Conservation (phyloP, 768 basidiomycete species). For the Udeniomyces megalosporus region DNA sequence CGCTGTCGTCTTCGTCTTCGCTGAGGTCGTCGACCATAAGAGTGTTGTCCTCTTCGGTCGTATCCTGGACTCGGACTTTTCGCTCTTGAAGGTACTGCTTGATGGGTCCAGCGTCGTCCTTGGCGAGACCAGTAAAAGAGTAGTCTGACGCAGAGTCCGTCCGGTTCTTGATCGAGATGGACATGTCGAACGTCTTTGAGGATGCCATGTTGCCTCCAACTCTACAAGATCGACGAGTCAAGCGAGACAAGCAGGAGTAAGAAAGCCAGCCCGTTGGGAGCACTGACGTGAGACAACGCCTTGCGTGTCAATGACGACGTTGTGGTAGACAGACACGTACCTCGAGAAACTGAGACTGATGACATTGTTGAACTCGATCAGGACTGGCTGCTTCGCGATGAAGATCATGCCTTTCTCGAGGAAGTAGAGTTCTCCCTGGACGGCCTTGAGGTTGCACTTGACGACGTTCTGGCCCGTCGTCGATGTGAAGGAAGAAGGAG, state of each 20-base stretch:
- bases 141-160: conserved; percentile 49
- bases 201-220: conserved; percentile 75
- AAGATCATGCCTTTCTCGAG: conserved; percentile 97
- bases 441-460: conserved; percentile 92
- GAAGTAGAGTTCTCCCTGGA: conserved; percentile 92
- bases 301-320: not conserved
- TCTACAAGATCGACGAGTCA: too few relatives aligned
- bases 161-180: conserved; percentile 35
- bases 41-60: conserved; percentile 49
- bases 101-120: conserved; percentile 80
- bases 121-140: conserved; percentile 83
- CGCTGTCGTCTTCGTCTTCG: conserved; percentile 56
- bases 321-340: conserved; percentile 23
- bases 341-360: conserved; percentile 80
- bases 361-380: conserved; percentile 78
- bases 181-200: conserved; percentile 84
- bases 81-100: conserved; percentile 75
- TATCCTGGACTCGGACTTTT: conserved; percentile 86
- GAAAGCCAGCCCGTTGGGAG: not conserved
- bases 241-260: not conserved
- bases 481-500: conserved; percentile 74
- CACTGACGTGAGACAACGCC: too few relatives aligned
- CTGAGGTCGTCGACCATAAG: conserved; percentile 42
- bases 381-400: conserved; percentile 84
- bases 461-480: conserved; percentile 84